A percentile compares a stretch with the other conserved stretches of the same genome.
phyloP scores from a whole-genome alignment of 129 eudicot species.

The Ambrosia artemisiifolia region DNA sequence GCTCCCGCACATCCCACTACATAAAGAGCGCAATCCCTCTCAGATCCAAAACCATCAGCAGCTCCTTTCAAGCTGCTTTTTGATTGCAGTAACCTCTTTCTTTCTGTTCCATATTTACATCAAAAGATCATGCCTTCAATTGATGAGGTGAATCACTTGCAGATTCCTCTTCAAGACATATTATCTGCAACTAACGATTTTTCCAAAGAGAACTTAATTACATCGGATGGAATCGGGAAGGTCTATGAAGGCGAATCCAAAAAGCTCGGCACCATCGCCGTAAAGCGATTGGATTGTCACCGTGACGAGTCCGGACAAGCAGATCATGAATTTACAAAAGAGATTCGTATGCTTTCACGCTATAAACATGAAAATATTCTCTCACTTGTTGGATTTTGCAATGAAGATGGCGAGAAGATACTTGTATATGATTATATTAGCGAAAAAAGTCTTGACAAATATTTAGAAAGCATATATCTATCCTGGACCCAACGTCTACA shows the following conservation, averaged over 20 bases:
- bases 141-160: no score
- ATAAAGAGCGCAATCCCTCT: not conserved
- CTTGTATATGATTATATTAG: constrained; percentile 32
- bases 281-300: not conserved
- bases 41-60: no score
- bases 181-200: not conserved
- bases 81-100: no score
- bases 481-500: constrained; percentile 31
- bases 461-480: not conserved
- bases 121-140: no score
- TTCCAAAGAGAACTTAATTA: not conserved
- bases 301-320: not conserved
- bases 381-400: no score
- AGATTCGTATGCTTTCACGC: not conserved
- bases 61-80: no score
- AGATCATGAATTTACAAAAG: not conserved
- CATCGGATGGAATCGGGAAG: not conserved
- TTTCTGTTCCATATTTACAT: no score
- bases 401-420: constrained; percentile 15
- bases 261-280: not conserved
- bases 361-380: no score
- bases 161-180: not conserved
- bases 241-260: not conserved
- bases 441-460: constrained; percentile 22
- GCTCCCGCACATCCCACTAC: no score